Conservation (phyloP, 768 basidiomycete genomes). For the Rhizopogon vulgaris region DNA sequence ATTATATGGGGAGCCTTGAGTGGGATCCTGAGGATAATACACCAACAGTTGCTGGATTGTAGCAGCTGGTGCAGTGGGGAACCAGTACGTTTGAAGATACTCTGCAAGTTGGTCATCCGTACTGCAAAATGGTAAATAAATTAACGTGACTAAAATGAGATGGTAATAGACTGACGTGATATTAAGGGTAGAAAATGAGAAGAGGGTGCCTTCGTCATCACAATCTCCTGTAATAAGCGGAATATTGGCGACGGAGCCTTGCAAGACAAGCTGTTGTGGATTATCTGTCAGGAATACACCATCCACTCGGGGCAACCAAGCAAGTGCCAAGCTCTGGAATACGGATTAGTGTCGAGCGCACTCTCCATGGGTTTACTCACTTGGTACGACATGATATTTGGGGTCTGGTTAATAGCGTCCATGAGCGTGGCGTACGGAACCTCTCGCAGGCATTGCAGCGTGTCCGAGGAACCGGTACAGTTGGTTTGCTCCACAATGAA, state of each 20-base stretch:
- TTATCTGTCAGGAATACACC: conserved; percentile 30
- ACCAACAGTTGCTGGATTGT: conserved; percentile 21
- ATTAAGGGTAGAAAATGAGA: conserved; percentile 41
- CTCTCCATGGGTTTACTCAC: conserved; percentile 9
- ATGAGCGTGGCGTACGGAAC: conserved; percentile 25
- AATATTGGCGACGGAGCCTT: conserved; percentile 27
- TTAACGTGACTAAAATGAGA: background rate
- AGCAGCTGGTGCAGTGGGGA: conserved; percentile 18
- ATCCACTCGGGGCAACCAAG: conserved; percentile 35
- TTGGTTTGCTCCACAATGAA: conserved; percentile 21
- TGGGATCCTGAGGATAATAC: conserved; percentile 33
- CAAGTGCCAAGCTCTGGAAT: conserved; percentile 15
- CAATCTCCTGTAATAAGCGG: conserved; percentile 24
- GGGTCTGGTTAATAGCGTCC: conserved; percentile 26
- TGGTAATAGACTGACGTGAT: conserved; percentile 33
- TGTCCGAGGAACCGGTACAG: conserved; percentile 22
- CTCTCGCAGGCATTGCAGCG: conserved; percentile 27
- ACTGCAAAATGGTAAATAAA: conserved; percentile 4
- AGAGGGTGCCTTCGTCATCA: conserved; percentile 40
- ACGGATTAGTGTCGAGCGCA: background rate
- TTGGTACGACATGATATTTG: conserved; percentile 26
- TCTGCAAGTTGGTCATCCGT: conserved; percentile 19
- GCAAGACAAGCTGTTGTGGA: conserved; percentile 25
- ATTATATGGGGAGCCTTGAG: conserved; percentile 47
- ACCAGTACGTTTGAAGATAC: conserved; percentile 26